Base-by-base conservation (phyloP, 2,329 filamentous ascomycete species). In the Leptosphaerulina australis region DNA sequence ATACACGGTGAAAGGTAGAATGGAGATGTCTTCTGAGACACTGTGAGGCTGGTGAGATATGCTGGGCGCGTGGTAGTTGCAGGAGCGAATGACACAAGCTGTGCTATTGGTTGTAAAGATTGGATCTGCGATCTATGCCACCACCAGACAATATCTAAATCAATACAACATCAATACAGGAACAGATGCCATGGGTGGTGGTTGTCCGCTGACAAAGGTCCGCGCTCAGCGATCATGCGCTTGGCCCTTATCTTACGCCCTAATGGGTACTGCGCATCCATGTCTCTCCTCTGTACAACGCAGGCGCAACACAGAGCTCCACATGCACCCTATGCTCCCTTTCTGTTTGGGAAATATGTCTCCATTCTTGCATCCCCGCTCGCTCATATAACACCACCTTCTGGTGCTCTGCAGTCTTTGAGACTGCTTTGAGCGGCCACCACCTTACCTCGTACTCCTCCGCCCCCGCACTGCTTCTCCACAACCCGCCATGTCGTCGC, bases 401-500 rank as follows among this genome's bases (percentile, higher is more conserved):
- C 36, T 24, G 48, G 26, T 29, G 44, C 30, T 12, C 44, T 30
- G 31, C 45, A 6, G 30, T 37, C 37, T 18, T 44, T 12, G 12
- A 29, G 34, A 37, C 50, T 24, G 38, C 20, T 24, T 33, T 25
- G 37, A 17, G 28, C 46, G 39, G 34, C 40, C 49, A 55, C 50
- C 36, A 47, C 41, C 39, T 20, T 40, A 11, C 36, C 31, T 26
- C 29, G 15, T 36, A n/a, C n/a, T n/a, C n/a, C 43, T 51, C 40
- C 47, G 40, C 39, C 43, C 40, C 46, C 53, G 28, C 50, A 33
- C 33, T 30, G 38, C 45, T 15, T 36, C 36, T 30, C 24, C 33
- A 25, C 25, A 34, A 9, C 39, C 45, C 37, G 36, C 49, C 61
- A 74, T 73, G 70, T 67, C 69, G 43, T 68, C 68, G 30, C 67